These are phyloP conservation scores for Chrysanthemum makinoi DNA, from an alignment of 129 eudicot genomes.

Conservation along the genomic window DNA sequence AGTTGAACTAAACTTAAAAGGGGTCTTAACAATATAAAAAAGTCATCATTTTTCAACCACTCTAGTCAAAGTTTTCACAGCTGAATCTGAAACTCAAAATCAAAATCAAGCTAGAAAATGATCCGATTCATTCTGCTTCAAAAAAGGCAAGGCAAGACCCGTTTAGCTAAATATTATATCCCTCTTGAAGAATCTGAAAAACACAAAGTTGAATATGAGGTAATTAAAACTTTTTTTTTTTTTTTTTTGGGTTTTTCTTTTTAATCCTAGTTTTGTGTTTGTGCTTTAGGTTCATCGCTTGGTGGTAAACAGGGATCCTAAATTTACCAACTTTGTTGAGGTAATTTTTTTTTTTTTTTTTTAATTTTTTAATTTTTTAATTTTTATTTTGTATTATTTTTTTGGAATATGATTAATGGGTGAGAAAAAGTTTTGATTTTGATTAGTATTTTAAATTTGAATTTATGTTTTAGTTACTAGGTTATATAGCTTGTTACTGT, in stretches of 20 bases:
- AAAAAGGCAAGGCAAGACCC: slow-evolving; percentile 94
- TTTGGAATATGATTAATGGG: not conserved
- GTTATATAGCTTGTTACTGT: too few relatives aligned
- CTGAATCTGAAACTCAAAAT: too few relatives aligned
- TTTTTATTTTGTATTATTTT: too few relatives aligned
- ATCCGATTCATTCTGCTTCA: slow-evolving; percentile 88
- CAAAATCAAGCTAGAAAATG: slow-evolving; percentile 6
- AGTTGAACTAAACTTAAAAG: too few relatives aligned
- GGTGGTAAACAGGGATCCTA: slow-evolving; percentile 94
- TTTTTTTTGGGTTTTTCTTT: not conserved
- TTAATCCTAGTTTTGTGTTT: slow-evolving; percentile 7
- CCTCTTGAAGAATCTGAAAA: slow-evolving; percentile 97
- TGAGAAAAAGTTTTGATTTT: not conserved
- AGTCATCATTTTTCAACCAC: too few relatives aligned
- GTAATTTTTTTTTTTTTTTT: slow-evolving; percentile 27
- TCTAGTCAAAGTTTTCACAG: too few relatives aligned
- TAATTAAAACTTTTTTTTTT: not conserved
- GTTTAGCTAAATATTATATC: slow-evolving; percentile 81
- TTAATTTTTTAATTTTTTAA: too few relatives aligned
- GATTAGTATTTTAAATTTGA: not conserved
- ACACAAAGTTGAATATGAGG: slow-evolving; percentile 95
- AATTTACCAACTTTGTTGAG: slow-evolving; percentile 93
- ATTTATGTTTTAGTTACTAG: not conserved
- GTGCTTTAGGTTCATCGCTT: slow-evolving; percentile 73
- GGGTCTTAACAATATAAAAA: too few relatives aligned